Percentiles rank a stretch among this genome's conserved stretches.
Evolutionary conservation across 257 asterid genomes (phyloP).

Genomic region (Solanum tarijense): DNA sequence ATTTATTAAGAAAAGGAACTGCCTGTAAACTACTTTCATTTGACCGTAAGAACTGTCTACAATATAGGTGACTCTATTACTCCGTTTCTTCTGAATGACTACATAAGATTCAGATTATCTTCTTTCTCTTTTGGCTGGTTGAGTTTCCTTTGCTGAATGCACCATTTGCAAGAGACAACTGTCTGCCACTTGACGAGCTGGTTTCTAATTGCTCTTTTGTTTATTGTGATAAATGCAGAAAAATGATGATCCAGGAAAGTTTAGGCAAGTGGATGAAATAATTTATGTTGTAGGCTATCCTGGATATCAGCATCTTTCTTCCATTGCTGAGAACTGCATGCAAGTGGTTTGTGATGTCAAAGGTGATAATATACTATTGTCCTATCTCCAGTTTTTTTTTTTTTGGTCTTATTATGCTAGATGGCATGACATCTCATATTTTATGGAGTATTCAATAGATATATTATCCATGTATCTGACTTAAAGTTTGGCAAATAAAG

Average conservation of each 20-base stretch:
- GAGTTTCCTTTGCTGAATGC: not conserved
- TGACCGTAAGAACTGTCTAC: not conserved
- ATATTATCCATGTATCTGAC: not conserved
- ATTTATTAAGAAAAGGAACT: not conserved
- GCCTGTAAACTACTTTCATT: not conserved
- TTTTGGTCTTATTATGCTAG: not conserved
- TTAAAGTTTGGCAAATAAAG: not conserved
- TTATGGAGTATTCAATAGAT: not conserved
- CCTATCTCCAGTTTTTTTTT: not conserved
- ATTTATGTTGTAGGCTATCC: constrained; percentile 56
- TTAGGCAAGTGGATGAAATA: constrained; percentile 91
- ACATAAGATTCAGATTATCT: not conserved
- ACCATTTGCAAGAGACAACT: not conserved
- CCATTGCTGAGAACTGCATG: constrained; percentile 67
- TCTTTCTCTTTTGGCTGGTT: not conserved
- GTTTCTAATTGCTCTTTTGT: not conserved
- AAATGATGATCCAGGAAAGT: constrained; percentile 74
- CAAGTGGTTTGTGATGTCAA: constrained; percentile 81
- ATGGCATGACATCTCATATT: not conserved
- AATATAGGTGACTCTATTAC: not conserved
- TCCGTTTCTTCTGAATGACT: not conserved
- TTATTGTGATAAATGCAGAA: constrained; percentile 40
- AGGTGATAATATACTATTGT: constrained; percentile 33
- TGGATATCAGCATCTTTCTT: constrained; percentile 56
- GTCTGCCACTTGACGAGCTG: not conserved